phyloP scores from a whole-genome alignment of 2,329 filamentous ascomycete genomes.

The Aspergillus amoenus region DNA sequence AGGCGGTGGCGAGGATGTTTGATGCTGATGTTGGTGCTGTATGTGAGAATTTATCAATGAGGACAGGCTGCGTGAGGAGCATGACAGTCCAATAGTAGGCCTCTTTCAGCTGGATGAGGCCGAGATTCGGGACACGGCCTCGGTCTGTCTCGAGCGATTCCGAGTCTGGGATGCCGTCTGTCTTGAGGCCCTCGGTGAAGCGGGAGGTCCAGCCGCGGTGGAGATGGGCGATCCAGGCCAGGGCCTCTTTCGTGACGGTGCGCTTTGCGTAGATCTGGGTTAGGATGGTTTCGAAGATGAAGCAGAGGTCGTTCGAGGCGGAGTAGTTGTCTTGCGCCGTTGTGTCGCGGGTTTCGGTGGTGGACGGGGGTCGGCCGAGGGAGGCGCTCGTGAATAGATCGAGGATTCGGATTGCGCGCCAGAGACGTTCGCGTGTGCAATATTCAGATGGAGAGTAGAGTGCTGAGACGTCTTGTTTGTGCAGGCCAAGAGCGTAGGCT shows the following conservation, averaged over 20 bases:
- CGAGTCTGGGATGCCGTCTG: neutral
- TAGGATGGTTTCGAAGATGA: slow-evolving; percentile 33
- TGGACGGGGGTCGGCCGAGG: slow-evolving; percentile 16
- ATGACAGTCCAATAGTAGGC: slow-evolving; percentile 44
- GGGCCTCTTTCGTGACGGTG: neutral
- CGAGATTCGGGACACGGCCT: slow-evolving; percentile 23
- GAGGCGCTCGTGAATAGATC: slow-evolving; percentile 19
- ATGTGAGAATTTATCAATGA: slow-evolving; percentile 28
- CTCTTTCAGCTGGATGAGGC: slow-evolving; percentile 35
- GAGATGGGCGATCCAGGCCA: neutral
- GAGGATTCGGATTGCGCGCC: slow-evolving; percentile 17
- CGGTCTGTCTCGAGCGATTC: neutral
- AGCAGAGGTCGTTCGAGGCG: slow-evolving; percentile 33
- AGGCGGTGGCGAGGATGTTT: neutral
- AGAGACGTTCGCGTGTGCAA: slow-evolving; percentile 25
- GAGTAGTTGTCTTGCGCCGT: slow-evolving; percentile 22
- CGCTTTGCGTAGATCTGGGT: neutral
- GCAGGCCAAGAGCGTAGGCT: slow-evolving; percentile 15
- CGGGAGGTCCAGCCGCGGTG: neutral
- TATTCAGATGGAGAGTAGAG: neutral
- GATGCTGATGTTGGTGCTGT: neutral
- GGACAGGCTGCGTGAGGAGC: slow-evolving; percentile 38
- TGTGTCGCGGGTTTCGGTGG: slow-evolving; percentile 18
- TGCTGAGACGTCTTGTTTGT: neutral
- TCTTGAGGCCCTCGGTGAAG: neutral